phyloP scores from a whole-genome alignment of 1,284 basidiomycete genomes.

The Xerocomus alliaceus region DNA sequence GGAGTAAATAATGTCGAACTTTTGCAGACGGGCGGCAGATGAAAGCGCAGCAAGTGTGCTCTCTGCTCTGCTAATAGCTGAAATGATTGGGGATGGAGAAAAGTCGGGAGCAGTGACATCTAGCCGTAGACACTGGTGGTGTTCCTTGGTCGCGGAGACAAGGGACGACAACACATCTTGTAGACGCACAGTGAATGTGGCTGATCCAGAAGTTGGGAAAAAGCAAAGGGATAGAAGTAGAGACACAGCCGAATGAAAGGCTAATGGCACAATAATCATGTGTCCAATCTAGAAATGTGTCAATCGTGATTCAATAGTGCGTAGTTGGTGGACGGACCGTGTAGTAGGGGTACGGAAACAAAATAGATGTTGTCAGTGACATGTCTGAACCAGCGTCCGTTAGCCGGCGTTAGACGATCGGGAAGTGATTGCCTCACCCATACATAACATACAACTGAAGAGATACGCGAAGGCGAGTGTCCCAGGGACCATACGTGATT shows the following conservation, averaged over 20 bases:
- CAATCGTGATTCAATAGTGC: constrained; percentile 1
- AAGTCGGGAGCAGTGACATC: constrained; percentile 57
- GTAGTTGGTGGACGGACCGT: constrained; percentile 36
- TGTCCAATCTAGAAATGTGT: constrained; percentile 51
- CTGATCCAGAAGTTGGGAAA: constrained; percentile 73
- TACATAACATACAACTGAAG: constrained; percentile 59
- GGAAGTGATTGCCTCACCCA: constrained; percentile 47
- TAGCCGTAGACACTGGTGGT: constrained; percentile 54
- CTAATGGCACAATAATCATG: constrained; percentile 64
- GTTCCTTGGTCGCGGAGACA: constrained; percentile 53
- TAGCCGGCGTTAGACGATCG: background rate
- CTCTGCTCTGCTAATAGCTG: constrained; percentile 58
- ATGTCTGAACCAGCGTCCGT: constrained; percentile 53
- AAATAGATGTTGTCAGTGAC: constrained; percentile 60
- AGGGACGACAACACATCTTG: constrained; percentile 61
- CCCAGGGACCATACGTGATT: constrained; percentile 67
- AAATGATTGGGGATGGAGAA: constrained; percentile 45
- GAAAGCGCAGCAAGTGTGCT: constrained; percentile 60
- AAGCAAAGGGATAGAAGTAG: constrained; percentile 61
- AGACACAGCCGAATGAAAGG: constrained; percentile 65
- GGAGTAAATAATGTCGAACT: constrained; percentile 68
- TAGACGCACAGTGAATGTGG: constrained; percentile 64
- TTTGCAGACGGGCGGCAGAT: constrained; percentile 61
- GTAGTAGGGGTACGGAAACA: constrained; percentile 76
- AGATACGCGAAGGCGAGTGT: constrained; percentile 67